phyloP scores from a whole-genome alignment of 208 protist species.

The Leptomonas pyrrhocoris region DNA sequence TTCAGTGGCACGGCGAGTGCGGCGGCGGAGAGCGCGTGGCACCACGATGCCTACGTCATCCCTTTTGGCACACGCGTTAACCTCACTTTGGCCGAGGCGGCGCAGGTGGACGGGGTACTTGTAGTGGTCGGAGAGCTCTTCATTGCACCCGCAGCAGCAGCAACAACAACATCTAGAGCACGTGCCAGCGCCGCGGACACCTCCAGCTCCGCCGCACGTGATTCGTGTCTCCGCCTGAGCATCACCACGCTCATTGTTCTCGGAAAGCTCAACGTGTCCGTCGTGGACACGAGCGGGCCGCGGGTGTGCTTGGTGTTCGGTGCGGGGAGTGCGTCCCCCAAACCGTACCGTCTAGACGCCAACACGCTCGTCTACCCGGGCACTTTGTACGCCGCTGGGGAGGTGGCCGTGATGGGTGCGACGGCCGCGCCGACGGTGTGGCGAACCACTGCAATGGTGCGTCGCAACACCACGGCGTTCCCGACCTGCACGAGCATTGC shows the following conservation, averaged over 20 bases:
- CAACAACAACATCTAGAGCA: not conserved
- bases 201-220: not conserved
- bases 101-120: conserved; percentile 31
- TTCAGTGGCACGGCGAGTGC: not conserved
- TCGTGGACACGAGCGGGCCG: not conserved
- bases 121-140: conserved; percentile 42
- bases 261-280: conserved; percentile 30
- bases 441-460: conserved; percentile 12
- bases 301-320: conserved; percentile 32
- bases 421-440: conserved; percentile 37
- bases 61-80: conserved; percentile 31
- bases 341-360: conserved; percentile 18
- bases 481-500: conserved; percentile 10
- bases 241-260: conserved; percentile 38
- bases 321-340: not conserved
- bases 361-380: conserved; percentile 36
- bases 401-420: conserved; percentile 22
- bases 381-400: conserved; percentile 31
- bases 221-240: conserved; percentile 3
- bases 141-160: not conserved
- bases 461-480: conserved; percentile 1
- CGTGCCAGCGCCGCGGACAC: not conserved
- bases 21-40: not conserved
- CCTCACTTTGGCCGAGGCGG: conserved; percentile 18
- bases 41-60: conserved; percentile 32